phyloP scores from a whole-genome alignment of 441 rosid genomes.

The Sinapis alba region DNA sequence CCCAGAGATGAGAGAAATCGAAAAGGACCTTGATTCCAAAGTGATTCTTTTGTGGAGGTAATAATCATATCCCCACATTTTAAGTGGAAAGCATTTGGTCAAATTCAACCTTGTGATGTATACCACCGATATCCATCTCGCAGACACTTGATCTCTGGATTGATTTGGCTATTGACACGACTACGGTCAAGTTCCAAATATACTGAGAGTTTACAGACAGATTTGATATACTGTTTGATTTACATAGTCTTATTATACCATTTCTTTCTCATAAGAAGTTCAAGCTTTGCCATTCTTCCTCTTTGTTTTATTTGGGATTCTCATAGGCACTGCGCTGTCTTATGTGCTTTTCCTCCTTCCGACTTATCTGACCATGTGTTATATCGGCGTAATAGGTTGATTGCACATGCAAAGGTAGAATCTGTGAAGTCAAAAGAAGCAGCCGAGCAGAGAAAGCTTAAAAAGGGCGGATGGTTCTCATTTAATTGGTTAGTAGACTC shows the following conservation, averaged over 20 bases:
- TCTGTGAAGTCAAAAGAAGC: constrained; percentile 89
- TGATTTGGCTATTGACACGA: constrained; percentile 18
- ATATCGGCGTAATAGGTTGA: constrained; percentile 63
- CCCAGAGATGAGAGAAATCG: constrained; percentile 85
- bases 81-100: constrained; percentile 17
- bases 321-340: constrained; percentile 13
- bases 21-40: constrained; percentile 91
- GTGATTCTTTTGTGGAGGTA: constrained; percentile 99
- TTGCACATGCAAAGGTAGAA: constrained; percentile 99
- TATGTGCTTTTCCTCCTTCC: constrained; percentile 12
- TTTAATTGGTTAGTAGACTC: constrained; percentile 67
- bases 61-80: constrained; percentile 18
- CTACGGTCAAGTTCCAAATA: constrained; percentile 8
- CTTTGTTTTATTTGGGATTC: constrained; percentile 19
- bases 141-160: constrained; percentile 24
- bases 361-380: constrained; percentile 23
- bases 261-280: constrained; percentile 13
- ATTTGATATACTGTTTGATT: constrained; percentile 3
- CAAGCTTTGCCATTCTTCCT: constrained; percentile 18
- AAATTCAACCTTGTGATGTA: constrained; percentile 25
- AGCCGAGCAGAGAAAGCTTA: constrained; percentile 79
- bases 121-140: neutral
- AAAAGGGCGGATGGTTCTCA: constrained; percentile 87
- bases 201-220: neutral
- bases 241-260: neutral